These are phyloP conservation scores for Malbranchea zuffiana DNA, from an alignment of 2,329 filamentous ascomycete genomes.

Conservation along the genomic window DNA sequence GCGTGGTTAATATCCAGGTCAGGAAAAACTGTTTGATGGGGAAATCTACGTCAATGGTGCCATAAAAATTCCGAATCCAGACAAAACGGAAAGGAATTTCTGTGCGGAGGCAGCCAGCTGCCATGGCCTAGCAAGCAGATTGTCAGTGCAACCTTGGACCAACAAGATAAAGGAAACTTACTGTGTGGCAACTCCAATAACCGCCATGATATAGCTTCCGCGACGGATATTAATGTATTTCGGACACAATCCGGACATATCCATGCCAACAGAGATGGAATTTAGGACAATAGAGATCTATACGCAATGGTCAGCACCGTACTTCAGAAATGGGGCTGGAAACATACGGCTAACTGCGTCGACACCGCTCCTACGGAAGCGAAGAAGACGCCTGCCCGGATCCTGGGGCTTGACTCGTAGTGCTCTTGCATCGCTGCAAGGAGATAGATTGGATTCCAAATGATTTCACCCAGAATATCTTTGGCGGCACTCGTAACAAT, in stretches of 20 bases:
- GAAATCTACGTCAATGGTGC: conserved; percentile 27
- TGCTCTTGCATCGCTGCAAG: conserved; percentile 27
- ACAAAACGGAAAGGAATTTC: conserved; percentile 40
- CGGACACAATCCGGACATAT: conserved; percentile 43
- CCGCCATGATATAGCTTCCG: conserved; percentile 36
- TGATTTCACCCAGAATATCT: conserved; percentile 22
- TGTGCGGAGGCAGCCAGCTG: conserved; percentile 38
- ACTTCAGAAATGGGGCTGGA: background rate
- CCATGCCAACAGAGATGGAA: conserved; percentile 43
- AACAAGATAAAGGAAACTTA: conserved; percentile 8
- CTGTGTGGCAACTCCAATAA: conserved; percentile 11
- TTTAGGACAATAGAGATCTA: conserved; percentile 32
- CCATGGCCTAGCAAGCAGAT: conserved; percentile 42
- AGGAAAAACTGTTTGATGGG: background rate
- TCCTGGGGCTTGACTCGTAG: conserved; percentile 19
- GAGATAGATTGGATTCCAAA: conserved; percentile 33
- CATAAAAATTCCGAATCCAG: conserved; percentile 37
- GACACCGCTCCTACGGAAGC: conserved; percentile 36
- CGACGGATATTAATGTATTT: conserved; percentile 47
- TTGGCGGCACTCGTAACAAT: conserved; percentile 28
- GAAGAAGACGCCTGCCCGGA: conserved; percentile 39
- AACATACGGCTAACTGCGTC: conserved; percentile 22
- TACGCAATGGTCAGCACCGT: background rate
- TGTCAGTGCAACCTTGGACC: conserved; percentile 25
- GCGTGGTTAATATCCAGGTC: background rate